These are phyloP conservation scores for Scenedesmus sp. DNA, from an alignment of 163 green algal genomes.

Conservation along the genomic window DNA sequence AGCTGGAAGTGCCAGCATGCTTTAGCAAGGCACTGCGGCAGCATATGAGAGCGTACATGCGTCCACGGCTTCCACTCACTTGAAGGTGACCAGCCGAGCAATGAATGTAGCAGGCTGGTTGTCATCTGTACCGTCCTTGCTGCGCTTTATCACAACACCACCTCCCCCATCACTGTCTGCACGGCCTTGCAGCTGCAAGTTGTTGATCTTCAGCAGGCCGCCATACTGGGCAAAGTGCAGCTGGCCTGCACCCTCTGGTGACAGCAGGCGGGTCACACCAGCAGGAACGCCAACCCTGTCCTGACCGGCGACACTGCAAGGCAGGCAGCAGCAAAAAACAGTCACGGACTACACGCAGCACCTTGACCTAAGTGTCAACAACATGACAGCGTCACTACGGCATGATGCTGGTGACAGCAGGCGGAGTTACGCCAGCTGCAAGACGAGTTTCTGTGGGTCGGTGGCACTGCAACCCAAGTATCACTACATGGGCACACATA, in stretches of 20 bases:
- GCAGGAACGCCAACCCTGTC: neutral
- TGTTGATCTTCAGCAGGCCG: neutral
- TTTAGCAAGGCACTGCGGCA: neutral
- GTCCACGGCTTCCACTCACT: neutral
- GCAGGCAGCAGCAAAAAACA: too few species aligned
- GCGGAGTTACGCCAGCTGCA: too few species aligned
- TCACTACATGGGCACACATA: too few species aligned
- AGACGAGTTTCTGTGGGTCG: too few species aligned
- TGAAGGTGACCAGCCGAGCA: neutral
- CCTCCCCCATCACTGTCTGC: neutral
- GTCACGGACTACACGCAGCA: too few species aligned
- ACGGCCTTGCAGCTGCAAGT: neutral
- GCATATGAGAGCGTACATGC: neutral
- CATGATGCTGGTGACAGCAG: too few species aligned
- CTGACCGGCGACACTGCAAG: neutral
- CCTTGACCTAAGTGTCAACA: too few species aligned
- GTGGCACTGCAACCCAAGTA: too few species aligned
- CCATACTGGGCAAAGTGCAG: neutral
- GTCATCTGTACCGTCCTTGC: neutral
- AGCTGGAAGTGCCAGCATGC: neutral
- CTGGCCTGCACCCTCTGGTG: neutral
- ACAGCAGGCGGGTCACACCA: neutral
- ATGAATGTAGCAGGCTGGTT: neutral
- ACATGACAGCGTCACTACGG: too few species aligned
- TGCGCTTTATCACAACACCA: neutral